Conservation (phyloP, 1,139 yeast species). For the Geotrichum carabidarum region DNA sequence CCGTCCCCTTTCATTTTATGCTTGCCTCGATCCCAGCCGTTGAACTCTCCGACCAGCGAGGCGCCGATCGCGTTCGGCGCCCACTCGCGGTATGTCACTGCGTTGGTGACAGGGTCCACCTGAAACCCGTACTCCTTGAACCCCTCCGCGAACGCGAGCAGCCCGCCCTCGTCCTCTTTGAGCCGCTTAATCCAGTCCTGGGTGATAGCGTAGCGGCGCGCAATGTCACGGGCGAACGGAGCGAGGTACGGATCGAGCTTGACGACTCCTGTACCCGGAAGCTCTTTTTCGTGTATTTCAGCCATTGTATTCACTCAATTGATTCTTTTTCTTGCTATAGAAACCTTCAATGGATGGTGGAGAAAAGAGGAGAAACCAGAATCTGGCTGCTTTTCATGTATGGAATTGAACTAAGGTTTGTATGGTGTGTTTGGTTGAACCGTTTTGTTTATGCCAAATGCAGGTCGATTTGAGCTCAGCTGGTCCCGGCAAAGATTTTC, state of each 20-base stretch:
- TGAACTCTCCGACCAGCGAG: conserved; percentile 82
- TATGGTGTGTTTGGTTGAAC: no score
- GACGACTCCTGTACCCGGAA: conserved; percentile 34
- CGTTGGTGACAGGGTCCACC: conserved; percentile 48
- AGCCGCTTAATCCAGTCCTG: conserved; percentile 54
- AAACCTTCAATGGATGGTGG: not conserved
- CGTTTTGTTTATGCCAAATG: no score
- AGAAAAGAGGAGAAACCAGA: not conserved
- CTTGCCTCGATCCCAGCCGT: conserved; percentile 62
- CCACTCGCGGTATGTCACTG: conserved; percentile 72
- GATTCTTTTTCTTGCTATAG: not conserved
- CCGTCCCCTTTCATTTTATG: conserved; percentile 51
- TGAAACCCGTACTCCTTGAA: conserved; percentile 76
- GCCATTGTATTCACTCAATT: not conserved
- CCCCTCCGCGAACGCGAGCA: conserved; percentile 50
- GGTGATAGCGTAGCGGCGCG: conserved; percentile 51
- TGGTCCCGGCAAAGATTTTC: no score
- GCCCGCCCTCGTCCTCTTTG: conserved; percentile 44
- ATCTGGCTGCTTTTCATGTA: no score
- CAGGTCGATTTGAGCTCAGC: no score
- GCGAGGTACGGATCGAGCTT: conserved; percentile 81
- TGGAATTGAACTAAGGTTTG: no score
- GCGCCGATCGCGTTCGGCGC: conserved; percentile 82
- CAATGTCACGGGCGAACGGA: conserved; percentile 63
- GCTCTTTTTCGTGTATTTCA: not conserved